These are phyloP conservation scores for Darksidea phi DNA, from an alignment of 495 filamentous ascomycete species.

Conservation along the genomic window DNA sequence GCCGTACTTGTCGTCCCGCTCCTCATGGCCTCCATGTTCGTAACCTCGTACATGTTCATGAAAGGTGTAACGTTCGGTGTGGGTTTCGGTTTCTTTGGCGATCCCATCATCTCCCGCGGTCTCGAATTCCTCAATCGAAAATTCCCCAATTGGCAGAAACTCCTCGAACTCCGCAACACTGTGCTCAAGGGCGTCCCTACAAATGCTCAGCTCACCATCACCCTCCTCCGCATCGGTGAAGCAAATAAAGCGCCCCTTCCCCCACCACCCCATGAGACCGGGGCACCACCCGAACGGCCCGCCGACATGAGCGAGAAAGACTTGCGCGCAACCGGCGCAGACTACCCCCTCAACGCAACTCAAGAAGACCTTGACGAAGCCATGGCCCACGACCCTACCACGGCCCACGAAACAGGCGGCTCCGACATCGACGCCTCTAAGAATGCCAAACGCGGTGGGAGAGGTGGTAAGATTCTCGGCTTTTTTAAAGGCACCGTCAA, in stretches of 20 bases:
- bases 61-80: slow-evolving; percentile 65
- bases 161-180: slow-evolving; percentile 66
- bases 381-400: slow-evolving; percentile 43
- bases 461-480: slow-evolving; percentile 56
- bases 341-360: slow-evolving; percentile 48
- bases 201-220: slow-evolving; percentile 82
- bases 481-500: slow-evolving; percentile 71
- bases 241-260: slow-evolving; percentile 77
- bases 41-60: slow-evolving; percentile 70
- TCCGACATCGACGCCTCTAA: slow-evolving; percentile 45
- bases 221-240: slow-evolving; percentile 81
- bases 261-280: slow-evolving; percentile 63
- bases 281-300: slow-evolving; percentile 55
- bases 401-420: slow-evolving; percentile 39
- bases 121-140: slow-evolving; percentile 62
- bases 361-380: slow-evolving; percentile 54
- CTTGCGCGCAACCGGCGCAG: slow-evolving; percentile 45
- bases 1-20: slow-evolving; percentile 59
- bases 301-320: slow-evolving; percentile 50
- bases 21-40: slow-evolving; percentile 58
- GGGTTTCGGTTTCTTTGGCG: slow-evolving; percentile 77
- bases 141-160: slow-evolving; percentile 72
- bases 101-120: slow-evolving; percentile 64
- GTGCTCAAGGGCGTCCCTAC: slow-evolving; percentile 82
- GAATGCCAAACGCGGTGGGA: slow-evolving; percentile 45